These are phyloP conservation scores for Globisporangium takayamanum DNA, from an alignment of 352 stramenopile genomes.

Conservation along the genomic window DNA sequence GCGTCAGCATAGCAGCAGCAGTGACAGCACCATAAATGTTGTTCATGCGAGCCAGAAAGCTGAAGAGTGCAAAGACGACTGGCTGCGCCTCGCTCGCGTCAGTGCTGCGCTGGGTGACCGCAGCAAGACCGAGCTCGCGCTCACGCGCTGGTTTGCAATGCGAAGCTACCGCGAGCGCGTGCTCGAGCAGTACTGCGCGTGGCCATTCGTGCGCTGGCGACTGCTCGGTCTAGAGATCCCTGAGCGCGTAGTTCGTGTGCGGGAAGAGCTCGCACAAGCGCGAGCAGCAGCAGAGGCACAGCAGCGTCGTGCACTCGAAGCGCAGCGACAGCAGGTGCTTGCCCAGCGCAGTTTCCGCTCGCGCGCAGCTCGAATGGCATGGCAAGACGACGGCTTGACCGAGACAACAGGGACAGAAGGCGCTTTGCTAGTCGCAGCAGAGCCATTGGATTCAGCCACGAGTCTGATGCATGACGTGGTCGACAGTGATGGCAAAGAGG, in stretches of 20 bases:
- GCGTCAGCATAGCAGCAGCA: conserved; percentile 2
- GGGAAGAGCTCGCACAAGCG: conserved; percentile 17
- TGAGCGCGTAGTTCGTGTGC: conserved; percentile 20
- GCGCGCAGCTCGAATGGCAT: conserved; percentile 21
- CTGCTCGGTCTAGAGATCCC: conserved; percentile 43
- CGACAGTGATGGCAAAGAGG: no score
- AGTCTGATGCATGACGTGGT: no score
- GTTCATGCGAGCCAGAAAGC: background rate
- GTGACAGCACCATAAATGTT: background rate
- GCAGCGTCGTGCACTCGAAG: conserved; percentile 16
- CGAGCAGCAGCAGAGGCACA: conserved; percentile 10
- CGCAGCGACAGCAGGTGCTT: conserved; percentile 25
- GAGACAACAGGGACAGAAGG: background rate
- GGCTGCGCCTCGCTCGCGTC: conserved; percentile 43
- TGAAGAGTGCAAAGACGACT: conserved; percentile 29
- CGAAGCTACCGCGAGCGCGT: conserved; percentile 36
- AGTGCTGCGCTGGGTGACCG: conserved; percentile 46
- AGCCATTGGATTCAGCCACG: no score
- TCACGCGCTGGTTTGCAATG: conserved; percentile 35
- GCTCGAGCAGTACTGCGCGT: conserved; percentile 34
- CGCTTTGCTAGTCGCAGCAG: background rate
- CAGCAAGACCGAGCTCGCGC: conserved; percentile 11
- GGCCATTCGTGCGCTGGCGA: conserved; percentile 57
- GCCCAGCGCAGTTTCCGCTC: conserved; percentile 21
- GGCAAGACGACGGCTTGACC: conserved; percentile 9